A percentile compares a stretch with the other conserved stretches of the same genome.
Evolutionary conservation across 2,329 filamentous ascomycete species (phyloP).

Genomic region (Xylariaceae sp.): DNA sequence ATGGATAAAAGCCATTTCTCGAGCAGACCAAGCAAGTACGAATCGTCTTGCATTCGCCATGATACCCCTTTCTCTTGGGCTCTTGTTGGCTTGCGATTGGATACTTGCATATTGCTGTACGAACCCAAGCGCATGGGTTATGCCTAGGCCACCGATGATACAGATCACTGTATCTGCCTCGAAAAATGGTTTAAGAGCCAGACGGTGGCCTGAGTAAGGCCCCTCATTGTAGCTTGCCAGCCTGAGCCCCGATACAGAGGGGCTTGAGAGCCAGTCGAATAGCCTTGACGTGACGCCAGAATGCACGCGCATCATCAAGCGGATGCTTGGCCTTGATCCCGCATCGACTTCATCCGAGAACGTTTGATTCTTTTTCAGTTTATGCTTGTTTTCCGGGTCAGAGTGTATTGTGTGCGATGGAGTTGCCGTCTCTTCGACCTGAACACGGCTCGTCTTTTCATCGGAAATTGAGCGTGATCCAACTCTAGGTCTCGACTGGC

Average conservation of each 20-base stretch:
- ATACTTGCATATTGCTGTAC: slow-evolving; percentile 19
- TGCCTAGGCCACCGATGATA: slow-evolving; percentile 16
- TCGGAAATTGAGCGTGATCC: too few relatives aligned
- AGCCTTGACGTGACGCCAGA: slow-evolving; percentile 11
- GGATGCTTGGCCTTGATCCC: background rate
- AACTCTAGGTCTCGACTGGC: background rate
- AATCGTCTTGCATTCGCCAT: slow-evolving; percentile 21
- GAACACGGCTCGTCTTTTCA: background rate
- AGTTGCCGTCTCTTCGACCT: background rate
- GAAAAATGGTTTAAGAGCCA: slow-evolving; percentile 7
- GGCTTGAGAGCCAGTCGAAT: background rate
- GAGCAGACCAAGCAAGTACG: slow-evolving; percentile 25
- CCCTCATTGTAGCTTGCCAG: slow-evolving; percentile 8
- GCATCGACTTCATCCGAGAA: background rate
- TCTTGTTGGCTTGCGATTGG: background rate
- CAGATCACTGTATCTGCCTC: slow-evolving; percentile 17
- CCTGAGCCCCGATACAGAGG: slow-evolving; percentile 10
- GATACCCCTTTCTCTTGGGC: slow-evolving; percentile 5
- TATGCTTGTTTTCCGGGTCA: slow-evolving; percentile 3
- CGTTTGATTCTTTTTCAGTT: too few relatives aligned
- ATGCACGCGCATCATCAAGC: slow-evolving; percentile 14
- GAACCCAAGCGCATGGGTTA: slow-evolving; percentile 18
- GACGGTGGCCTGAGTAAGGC: slow-evolving; percentile 15
- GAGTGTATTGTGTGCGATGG: background rate
- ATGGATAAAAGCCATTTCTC: slow-evolving; percentile 21